phyloP scores from a whole-genome alignment of 306 rosid genomes.

The Cucurbita argyrosperma region DNA sequence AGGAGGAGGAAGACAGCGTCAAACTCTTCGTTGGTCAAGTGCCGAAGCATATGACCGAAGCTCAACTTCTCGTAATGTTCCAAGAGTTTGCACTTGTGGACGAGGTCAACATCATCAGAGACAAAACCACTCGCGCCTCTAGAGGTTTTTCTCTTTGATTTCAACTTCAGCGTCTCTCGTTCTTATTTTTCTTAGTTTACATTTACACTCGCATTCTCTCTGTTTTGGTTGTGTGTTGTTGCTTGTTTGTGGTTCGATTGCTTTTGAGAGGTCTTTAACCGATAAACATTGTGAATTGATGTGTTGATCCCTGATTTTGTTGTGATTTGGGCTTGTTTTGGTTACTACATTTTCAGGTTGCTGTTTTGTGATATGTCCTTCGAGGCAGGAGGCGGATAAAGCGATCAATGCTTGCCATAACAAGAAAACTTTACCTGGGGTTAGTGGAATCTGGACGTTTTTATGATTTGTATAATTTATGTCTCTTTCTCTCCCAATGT shows the following conservation, averaged over 20 bases:
- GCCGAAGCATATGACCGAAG: slow-evolving; percentile 88
- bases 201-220: slow-evolving; percentile 3
- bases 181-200: not conserved
- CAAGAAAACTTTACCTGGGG: slow-evolving; percentile 85
- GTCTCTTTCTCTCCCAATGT: not conserved
- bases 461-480: not conserved
- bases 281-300: not conserved
- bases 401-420: slow-evolving; percentile 95
- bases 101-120: slow-evolving; percentile 97
- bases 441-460: slow-evolving; percentile 19
- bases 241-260: not conserved
- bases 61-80: slow-evolving; percentile 78
- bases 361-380: slow-evolving; percentile 82
- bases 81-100: slow-evolving; percentile 76
- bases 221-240: not conserved
- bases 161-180: not conserved
- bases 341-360: slow-evolving; percentile 42
- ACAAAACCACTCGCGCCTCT: slow-evolving; percentile 78
- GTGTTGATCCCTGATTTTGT: slow-evolving; percentile 22
- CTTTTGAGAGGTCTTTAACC: not conserved
- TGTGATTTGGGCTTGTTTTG: not conserved
- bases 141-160: slow-evolving; percentile 36
- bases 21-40: slow-evolving; percentile 98
- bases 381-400: slow-evolving; percentile 89
- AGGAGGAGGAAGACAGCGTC: slow-evolving; percentile 87